Evolutionary conservation across 169 alveolate species (phyloP).

Genomic region (Eimeria maxima): DNA sequence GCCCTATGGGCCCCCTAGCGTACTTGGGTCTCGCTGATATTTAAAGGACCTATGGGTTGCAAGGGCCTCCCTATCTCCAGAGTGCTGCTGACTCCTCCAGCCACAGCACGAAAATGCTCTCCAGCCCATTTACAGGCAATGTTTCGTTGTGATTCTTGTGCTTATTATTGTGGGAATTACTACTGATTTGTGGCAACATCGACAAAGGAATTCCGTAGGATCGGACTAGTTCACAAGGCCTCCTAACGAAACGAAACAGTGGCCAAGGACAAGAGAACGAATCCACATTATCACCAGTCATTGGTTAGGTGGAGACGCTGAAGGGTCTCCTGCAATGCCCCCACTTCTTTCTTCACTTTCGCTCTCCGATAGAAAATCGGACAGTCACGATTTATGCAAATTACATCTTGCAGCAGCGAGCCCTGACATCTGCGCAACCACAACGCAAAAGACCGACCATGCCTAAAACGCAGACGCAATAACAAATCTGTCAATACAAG

Average conservation of each 20-base stretch:
- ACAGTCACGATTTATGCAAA: conserved; percentile 98
- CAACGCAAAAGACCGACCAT: too few species aligned
- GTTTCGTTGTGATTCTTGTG: not conserved
- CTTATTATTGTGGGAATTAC: not conserved
- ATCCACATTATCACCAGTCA: conserved; percentile 51
- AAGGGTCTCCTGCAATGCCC: conserved; percentile 59
- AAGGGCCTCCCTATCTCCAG: not conserved
- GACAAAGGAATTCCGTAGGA: not conserved
- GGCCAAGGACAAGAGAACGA: not conserved
- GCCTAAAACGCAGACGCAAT: too few species aligned
- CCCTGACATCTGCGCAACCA: conserved; percentile 96
- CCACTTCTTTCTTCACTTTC: conserved; percentile 91
- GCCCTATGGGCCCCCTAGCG: not conserved
- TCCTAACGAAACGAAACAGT: not conserved
- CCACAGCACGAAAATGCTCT: not conserved
- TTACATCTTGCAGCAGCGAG: conserved; percentile 96
- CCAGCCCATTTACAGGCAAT: not conserved
- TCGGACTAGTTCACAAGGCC: not conserved
- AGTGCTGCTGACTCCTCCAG: not conserved
- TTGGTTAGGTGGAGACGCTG: conserved; percentile 29
- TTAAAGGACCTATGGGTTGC: not conserved
- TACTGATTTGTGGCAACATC: not conserved
- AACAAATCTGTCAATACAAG: not conserved
- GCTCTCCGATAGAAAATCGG: conserved; percentile 99
- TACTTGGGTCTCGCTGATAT: not conserved